Evolutionary conservation across 768 basidiomycete species (phyloP).

Genomic region (Agaricus blazei): DNA sequence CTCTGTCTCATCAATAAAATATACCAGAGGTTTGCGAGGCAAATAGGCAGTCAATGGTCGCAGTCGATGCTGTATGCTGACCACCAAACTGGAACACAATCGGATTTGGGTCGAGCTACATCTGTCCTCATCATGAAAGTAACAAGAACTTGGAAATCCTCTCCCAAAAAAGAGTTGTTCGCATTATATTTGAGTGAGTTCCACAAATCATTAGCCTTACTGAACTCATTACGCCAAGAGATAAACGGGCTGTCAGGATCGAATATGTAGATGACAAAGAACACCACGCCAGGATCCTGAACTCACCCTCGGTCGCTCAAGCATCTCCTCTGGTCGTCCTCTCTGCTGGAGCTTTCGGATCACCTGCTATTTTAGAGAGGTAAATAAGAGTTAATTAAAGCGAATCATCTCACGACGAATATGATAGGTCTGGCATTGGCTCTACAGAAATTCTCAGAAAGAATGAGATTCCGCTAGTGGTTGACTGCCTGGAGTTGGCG

Average conservation of each 20-base stretch:
- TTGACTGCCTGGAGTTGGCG: constrained; percentile 77
- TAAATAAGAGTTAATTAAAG: not conserved
- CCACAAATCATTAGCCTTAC: not conserved
- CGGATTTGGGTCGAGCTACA: constrained; percentile 49
- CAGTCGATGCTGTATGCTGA: not conserved
- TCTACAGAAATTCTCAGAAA: constrained; percentile 38
- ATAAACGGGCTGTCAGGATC: constrained; percentile 40
- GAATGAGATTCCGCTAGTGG: constrained; percentile 40
- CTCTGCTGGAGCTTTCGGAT: constrained; percentile 50
- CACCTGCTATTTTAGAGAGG: constrained; percentile 50
- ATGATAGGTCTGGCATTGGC: constrained; percentile 48
- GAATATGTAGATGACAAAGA: constrained; percentile 41
- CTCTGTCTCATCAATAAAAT: too few species aligned
- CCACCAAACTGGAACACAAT: constrained; percentile 53
- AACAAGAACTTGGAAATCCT: constrained; percentile 39
- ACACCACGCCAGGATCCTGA: constrained; percentile 17
- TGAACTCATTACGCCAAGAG: constrained; percentile 21
- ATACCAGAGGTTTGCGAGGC: constrained; percentile 51
- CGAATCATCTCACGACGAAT: not conserved
- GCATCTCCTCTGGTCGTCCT: constrained; percentile 45
- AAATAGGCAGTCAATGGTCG: constrained; percentile 8
- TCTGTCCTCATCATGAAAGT: constrained; percentile 38
- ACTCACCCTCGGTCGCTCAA: constrained; percentile 20
- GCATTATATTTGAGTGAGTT: constrained; percentile 43
- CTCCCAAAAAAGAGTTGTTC: constrained; percentile 36